Percentiles rank a stretch among this genome's conserved stretches.
Evolutionary conservation across 441 rosid species (phyloP).

Genomic region (Biscutella laevigata): DNA sequence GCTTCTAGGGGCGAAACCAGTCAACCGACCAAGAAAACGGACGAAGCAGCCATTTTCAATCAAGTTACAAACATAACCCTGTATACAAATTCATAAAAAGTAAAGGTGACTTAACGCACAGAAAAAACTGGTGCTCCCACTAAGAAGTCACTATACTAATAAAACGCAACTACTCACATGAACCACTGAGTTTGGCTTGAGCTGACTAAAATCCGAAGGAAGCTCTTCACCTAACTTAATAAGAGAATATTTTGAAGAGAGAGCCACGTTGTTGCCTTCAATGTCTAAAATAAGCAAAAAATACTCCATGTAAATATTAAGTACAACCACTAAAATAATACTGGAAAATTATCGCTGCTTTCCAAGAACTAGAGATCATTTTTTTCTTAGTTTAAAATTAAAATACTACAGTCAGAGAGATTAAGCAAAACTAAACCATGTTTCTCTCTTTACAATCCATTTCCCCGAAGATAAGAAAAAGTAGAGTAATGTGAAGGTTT

Average conservation of each 20-base stretch:
- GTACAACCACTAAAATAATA: slow-evolving; percentile 8
- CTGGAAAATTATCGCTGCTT: background rate
- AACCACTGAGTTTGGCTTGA: slow-evolving; percentile 52
- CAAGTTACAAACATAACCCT: slow-evolving; percentile 91
- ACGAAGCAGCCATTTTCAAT: slow-evolving; percentile 94
- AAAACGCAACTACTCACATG: slow-evolving; percentile 46
- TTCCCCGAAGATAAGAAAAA: background rate
- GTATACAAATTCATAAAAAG: slow-evolving; percentile 20
- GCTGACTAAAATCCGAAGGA: slow-evolving; percentile 63
- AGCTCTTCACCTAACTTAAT: slow-evolving; percentile 52
- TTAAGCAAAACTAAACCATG: background rate
- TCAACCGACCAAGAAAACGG: slow-evolving; percentile 91
- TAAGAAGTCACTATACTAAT: background rate
- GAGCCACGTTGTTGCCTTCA: slow-evolving; percentile 62
- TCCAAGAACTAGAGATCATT: slow-evolving; percentile 1
- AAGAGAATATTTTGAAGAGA: slow-evolving; percentile 84
- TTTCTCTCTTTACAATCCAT: background rate
- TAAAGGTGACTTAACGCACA: slow-evolving; percentile 1
- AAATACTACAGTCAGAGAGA: background rate
- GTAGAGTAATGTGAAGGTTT: background rate
- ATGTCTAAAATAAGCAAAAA: slow-evolving; percentile 44
- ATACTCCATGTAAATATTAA: background rate
- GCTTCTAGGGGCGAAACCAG: slow-evolving; percentile 88
- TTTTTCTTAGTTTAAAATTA: background rate
- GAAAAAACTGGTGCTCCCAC: background rate